phyloP scores from a whole-genome alignment of 495 filamentous ascomycete species.

The Neurospora hispaniola region DNA sequence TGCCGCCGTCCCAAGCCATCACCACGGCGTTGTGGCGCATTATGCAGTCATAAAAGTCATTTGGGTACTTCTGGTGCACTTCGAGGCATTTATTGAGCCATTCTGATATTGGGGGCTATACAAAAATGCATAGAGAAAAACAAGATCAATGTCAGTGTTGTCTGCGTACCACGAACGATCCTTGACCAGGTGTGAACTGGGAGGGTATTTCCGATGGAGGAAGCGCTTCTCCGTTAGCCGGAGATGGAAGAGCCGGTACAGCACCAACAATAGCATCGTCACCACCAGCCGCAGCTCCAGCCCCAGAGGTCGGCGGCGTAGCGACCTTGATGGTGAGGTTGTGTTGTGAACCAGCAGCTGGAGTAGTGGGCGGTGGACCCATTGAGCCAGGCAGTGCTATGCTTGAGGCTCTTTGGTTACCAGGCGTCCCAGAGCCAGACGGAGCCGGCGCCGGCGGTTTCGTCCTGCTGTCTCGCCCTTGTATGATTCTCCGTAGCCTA shows the following conservation, averaged over 20 bases:
- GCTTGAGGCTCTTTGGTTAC: slow-evolving; percentile 39
- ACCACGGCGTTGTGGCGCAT: slow-evolving; percentile 78
- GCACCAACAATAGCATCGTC: slow-evolving; percentile 32
- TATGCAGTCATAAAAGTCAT: slow-evolving; percentile 70
- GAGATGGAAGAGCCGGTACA: slow-evolving; percentile 54
- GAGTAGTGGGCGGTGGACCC: slow-evolving; percentile 45
- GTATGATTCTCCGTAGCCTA: slow-evolving; percentile 46
- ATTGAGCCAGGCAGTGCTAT: slow-evolving; percentile 48
- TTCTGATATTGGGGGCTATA: slow-evolving; percentile 62
- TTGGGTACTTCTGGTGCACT: slow-evolving; percentile 53
- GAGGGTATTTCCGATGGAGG: slow-evolving; percentile 43
- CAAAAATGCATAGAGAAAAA: slow-evolving; percentile 2
- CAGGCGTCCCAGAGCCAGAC: slow-evolving; percentile 33
- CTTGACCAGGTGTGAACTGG: slow-evolving; percentile 1
- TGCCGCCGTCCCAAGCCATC: slow-evolving; percentile 40
- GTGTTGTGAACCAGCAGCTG: slow-evolving; percentile 15
- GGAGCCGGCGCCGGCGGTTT: slow-evolving; percentile 29
- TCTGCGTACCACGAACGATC: neutral
- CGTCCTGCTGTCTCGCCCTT: slow-evolving; percentile 24
- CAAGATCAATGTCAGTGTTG: neutral
- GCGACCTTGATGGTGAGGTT: slow-evolving; percentile 19
- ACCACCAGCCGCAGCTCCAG: neutral
- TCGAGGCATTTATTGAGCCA: slow-evolving; percentile 66
- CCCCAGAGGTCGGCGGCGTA: slow-evolving; percentile 14
- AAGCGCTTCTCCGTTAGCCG: slow-evolving; percentile 40